phyloP scores from a whole-genome alignment of 257 asterid genomes.

The Ajuga chamaepitys region DNA sequence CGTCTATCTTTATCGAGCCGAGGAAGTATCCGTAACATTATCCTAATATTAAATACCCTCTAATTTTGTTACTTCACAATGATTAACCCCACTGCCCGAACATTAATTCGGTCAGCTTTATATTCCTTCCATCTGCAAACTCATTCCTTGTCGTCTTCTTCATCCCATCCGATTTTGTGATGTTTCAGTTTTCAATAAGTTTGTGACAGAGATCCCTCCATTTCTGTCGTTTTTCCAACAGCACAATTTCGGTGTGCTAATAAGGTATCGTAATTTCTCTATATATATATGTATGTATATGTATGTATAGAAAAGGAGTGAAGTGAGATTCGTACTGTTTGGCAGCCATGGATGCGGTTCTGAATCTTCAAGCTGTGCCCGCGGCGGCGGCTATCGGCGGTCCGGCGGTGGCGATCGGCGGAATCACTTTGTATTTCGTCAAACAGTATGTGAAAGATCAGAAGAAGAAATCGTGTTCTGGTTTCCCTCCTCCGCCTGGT shows the following conservation, averaged over 20 bases:
- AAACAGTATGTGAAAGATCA: conserved; percentile 30
- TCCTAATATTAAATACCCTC: too few relatives aligned
- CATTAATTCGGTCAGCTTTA: too few relatives aligned
- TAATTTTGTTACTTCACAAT: too few relatives aligned
- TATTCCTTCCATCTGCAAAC: too few relatives aligned
- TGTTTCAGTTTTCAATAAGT: not conserved
- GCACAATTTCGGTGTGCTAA: not conserved
- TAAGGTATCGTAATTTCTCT: not conserved
- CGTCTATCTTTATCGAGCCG: too few relatives aligned
- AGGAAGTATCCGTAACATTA: too few relatives aligned
- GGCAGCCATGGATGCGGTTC: conserved; percentile 35
- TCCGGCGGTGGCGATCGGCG: conserved; percentile 56
- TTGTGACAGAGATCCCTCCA: not conserved
- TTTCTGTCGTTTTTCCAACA: conserved; percentile 6
- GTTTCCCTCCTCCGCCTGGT: conserved; percentile 57
- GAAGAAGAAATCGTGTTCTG: conserved; percentile 34
- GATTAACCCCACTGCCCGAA: too few relatives aligned
- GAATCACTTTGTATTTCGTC: conserved; percentile 44
- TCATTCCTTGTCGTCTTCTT: not conserved
- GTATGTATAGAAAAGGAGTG: not conserved
- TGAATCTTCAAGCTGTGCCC: conserved; percentile 40
- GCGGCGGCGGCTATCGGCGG: conserved; percentile 47
- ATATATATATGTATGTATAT: not conserved
- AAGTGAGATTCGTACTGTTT: not conserved
- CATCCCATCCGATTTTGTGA: not conserved